These are phyloP conservation scores for Platanus orientalis DNA, from an alignment of 164 flowering plant genomes.

Conservation along the genomic window DNA sequence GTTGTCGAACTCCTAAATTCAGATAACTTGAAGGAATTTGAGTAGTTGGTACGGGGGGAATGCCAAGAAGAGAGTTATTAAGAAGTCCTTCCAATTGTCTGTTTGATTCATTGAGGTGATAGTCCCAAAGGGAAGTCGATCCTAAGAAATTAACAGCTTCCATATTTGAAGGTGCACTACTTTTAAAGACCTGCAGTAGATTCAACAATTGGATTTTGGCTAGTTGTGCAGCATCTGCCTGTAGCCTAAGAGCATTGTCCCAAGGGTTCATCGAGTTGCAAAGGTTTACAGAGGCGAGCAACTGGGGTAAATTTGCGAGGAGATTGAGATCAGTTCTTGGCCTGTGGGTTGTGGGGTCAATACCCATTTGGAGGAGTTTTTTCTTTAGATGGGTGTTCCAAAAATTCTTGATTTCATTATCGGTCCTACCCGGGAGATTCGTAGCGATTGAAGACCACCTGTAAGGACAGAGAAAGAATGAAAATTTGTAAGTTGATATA, in stretches of 20 bases:
- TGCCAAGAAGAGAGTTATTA: constrained; percentile 7
- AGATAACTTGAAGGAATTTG: not conserved
- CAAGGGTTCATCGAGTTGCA: constrained; percentile 28
- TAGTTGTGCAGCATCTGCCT: constrained; percentile 41
- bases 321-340: constrained; percentile 51
- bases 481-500: too few relatives aligned
- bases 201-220: constrained; percentile 41
- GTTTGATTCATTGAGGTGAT: not conserved
- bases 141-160: not conserved
- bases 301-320: constrained; percentile 35
- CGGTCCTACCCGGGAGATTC: constrained; percentile 66
- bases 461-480: not conserved
- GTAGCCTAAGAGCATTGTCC: constrained; percentile 40
- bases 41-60: not conserved
- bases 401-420: constrained; percentile 66
- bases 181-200: constrained; percentile 33
- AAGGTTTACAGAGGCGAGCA: constrained; percentile 26
- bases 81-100: constrained; percentile 7
- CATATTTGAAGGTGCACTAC: constrained; percentile 11
- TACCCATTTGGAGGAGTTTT: constrained; percentile 58
- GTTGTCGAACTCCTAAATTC: constrained; percentile 2
- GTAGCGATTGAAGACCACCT: constrained; percentile 79
- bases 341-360: constrained; percentile 64
- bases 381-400: constrained; percentile 75
- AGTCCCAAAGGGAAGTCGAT: not conserved